phyloP scores from a whole-genome alignment of 805 yeast genomes.

The Candida loeiensis region DNA sequence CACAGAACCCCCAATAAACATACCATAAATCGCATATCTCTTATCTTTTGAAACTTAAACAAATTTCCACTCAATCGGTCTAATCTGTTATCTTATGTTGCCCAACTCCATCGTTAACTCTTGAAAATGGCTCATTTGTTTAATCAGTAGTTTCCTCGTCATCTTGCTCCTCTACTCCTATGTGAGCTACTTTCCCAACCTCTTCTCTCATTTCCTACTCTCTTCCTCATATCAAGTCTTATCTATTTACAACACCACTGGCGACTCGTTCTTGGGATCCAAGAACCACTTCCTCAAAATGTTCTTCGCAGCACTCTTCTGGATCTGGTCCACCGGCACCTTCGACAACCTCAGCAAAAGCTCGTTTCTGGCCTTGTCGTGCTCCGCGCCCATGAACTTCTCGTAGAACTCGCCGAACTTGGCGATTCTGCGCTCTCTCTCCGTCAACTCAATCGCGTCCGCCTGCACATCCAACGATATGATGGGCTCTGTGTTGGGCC shows the following conservation, averaged over 20 bases:
- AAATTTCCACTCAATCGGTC: too few species aligned
- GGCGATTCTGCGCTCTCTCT: slow-evolving; percentile 26
- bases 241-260: slow-evolving; percentile 1
- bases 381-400: slow-evolving; percentile 29
- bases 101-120: too few species aligned
- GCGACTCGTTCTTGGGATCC: slow-evolving; percentile 18
- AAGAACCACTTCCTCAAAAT: slow-evolving; percentile 62
- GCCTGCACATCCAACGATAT: slow-evolving; percentile 30
- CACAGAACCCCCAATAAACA: too few species aligned
- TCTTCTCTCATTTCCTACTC: neutral
- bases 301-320: slow-evolving; percentile 63
- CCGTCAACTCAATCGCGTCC: slow-evolving; percentile 24
- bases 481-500: slow-evolving; percentile 43
- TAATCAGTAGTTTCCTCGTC: too few species aligned
- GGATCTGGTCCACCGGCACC: slow-evolving; percentile 37
- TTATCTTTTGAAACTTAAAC: too few species aligned
- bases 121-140: too few species aligned
- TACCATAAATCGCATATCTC: too few species aligned
- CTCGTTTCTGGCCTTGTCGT: slow-evolving; percentile 21
- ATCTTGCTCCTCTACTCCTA: too few species aligned
- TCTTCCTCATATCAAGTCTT: neutral
- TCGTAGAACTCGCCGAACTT: slow-evolving; percentile 29
- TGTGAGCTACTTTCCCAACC: too few species aligned
- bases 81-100: too few species aligned
- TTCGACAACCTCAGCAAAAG: slow-evolving; percentile 29